Conservation (phyloP, 352 stramenopile genomes). For the Albugo laibachii region DNA sequence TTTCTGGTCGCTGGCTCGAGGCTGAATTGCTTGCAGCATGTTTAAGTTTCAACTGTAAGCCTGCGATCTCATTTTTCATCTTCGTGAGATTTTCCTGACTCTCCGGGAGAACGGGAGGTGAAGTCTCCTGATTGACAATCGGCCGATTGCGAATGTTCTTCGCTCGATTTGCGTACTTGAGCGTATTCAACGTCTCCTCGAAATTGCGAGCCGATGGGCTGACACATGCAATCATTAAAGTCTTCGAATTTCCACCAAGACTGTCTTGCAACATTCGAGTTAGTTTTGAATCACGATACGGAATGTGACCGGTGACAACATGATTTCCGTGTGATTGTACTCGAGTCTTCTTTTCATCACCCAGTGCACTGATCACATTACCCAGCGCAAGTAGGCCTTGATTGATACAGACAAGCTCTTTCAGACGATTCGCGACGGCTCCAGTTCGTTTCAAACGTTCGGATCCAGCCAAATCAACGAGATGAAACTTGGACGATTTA, state of each 20-base stretch:
- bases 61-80: conserved; percentile 61
- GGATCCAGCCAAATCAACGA: conserved; percentile 90
- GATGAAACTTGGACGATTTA: conserved; percentile 80
- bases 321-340: conserved; percentile 10
- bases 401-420: conserved; percentile 93
- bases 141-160: conserved; percentile 99
- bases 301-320: conserved; percentile 31
- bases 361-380: conserved; percentile 89
- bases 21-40: conserved; percentile 1
- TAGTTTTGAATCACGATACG: conserved; percentile 84
- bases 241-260: conserved; percentile 78
- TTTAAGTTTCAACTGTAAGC: conserved; percentile 37
- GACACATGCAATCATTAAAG: conserved; percentile 81
- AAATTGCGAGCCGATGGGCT: conserved; percentile 65
- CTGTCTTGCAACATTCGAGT: conserved; percentile 76
- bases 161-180: conserved; percentile 96
- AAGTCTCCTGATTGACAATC: conserved; percentile 83
- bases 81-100: conserved; percentile 34
- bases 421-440: conserved; percentile 72
- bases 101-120: conserved; percentile 28
- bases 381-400: conserved; percentile 86
- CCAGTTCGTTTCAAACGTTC: conserved; percentile 87
- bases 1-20: conserved; percentile 11
- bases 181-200: conserved; percentile 93
- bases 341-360: conserved; percentile 76